A percentile compares a stretch with the other conserved stretches of the same genome.
phyloP scores from a whole-genome alignment of 306 rosid genomes.

The Castanea sativa region DNA sequence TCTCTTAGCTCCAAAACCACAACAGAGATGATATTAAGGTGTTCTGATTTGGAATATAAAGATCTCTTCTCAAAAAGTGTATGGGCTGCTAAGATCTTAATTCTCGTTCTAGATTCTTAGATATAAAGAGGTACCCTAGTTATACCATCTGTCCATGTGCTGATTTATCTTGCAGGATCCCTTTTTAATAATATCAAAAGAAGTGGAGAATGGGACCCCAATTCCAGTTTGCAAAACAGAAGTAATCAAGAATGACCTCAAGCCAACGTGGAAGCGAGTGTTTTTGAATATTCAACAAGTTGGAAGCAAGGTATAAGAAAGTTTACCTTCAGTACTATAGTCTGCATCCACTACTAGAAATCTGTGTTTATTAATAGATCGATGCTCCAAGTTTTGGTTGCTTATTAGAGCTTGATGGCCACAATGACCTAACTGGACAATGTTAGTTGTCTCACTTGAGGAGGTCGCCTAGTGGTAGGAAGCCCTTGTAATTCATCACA shows the following conservation, averaged over 20 bases:
- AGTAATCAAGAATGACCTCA: conserved; percentile 82
- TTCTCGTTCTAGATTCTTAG: conserved; percentile 16
- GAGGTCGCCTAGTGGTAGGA: too few species aligned
- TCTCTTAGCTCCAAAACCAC: conserved; percentile 76
- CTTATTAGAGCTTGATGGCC: not conserved
- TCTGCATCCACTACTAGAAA: conserved; percentile 3
- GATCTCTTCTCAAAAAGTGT: conserved; percentile 97
- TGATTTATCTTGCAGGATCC: conserved; percentile 72
- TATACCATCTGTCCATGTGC: conserved; percentile 14
- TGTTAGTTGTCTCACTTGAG: not conserved
- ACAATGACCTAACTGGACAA: not conserved
- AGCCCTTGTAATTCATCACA: too few species aligned
- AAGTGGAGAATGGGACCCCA: conserved; percentile 60
- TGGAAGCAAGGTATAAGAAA: conserved; percentile 83
- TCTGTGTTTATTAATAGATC: not conserved
- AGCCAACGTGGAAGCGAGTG: conserved; percentile 81
- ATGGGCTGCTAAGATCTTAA: conserved; percentile 32
- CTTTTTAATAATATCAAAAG: conserved; percentile 76
- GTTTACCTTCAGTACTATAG: not conserved
- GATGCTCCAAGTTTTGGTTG: conserved; percentile 16
- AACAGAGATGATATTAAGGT: conserved; percentile 67
- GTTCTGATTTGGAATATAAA: conserved; percentile 87
- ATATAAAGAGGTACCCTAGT: conserved; percentile 12
- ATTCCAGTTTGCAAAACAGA: conserved; percentile 95
- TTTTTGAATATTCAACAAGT: conserved; percentile 88